phyloP scores from a whole-genome alignment of 2,329 filamentous ascomycete species.

The Fusarium sp. region DNA sequence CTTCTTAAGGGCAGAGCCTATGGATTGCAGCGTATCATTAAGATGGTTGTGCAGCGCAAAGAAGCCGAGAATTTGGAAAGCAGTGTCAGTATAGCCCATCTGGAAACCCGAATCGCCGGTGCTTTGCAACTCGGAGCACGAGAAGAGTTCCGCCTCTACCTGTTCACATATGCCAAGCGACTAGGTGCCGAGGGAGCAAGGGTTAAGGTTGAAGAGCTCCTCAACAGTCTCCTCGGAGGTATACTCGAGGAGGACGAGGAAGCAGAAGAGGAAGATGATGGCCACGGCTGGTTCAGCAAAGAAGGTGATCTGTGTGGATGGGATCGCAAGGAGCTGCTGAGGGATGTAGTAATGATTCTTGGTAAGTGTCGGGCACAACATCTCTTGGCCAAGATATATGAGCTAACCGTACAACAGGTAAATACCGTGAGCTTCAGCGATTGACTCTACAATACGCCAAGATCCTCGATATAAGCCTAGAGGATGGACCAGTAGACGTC shows the following conservation, averaged over 20 bases:
- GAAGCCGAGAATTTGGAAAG: constrained; percentile 94
- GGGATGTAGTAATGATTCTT: constrained; percentile 90
- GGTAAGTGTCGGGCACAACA: constrained; percentile 67
- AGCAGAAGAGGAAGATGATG: constrained; percentile 53
- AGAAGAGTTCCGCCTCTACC: constrained; percentile 92
- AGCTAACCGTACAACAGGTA: constrained; percentile 69
- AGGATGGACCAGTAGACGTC: constrained; percentile 58
- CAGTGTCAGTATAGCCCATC: constrained; percentile 89
- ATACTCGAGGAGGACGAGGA: constrained; percentile 68
- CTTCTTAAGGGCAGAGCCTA: constrained; percentile 92
- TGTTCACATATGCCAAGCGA: constrained; percentile 98
- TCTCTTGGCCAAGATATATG: background rate
- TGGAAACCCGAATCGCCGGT: constrained; percentile 94
- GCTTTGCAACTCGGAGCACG: constrained; percentile 85
- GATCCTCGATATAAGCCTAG: constrained; percentile 73
- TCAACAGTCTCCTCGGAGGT: constrained; percentile 83
- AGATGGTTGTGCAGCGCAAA: constrained; percentile 86
- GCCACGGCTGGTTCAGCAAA: constrained; percentile 72
- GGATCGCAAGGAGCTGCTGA: constrained; percentile 87
- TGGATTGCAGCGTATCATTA: constrained; percentile 90
- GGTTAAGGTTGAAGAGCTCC: constrained; percentile 90
- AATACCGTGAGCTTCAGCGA: constrained; percentile 93
- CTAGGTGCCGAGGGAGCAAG: constrained; percentile 89
- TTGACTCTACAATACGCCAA: constrained; percentile 95
- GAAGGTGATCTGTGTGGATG: constrained; percentile 87